These are phyloP conservation scores for Closterium sp. DNA, from an alignment of 139 green algal species.

Conservation along the genomic window DNA sequence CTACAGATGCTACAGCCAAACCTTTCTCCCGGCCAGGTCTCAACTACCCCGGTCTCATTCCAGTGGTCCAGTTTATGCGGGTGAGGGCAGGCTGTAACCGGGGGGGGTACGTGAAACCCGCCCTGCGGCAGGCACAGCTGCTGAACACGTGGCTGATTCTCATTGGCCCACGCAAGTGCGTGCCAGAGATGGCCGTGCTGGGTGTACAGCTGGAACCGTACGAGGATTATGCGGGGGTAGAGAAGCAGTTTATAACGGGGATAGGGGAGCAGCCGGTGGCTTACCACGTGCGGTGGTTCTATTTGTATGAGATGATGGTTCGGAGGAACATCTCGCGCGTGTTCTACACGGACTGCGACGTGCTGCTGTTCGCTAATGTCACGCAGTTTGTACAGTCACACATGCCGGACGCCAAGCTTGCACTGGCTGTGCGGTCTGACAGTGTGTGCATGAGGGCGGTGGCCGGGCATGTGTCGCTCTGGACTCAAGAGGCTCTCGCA, in stretches of 20 bases:
- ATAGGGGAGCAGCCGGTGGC: neutral
- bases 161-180: neutral
- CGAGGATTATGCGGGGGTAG: neutral
- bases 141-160: neutral
- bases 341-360: neutral
- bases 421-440: neutral
- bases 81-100: neutral
- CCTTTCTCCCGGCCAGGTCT: neutral
- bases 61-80: neutral
- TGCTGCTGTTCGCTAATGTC: neutral
- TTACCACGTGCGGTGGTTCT: neutral
- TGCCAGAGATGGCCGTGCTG: neutral
- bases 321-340: neutral
- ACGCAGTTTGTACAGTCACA: neutral
- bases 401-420: neutral
- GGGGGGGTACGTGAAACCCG: neutral
- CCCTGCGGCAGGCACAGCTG: neutral
- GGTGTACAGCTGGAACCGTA: neutral
- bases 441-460: neutral
- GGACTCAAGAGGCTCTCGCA: conserved; percentile 3
- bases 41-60: neutral
- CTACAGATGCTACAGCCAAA: too few relatives aligned
- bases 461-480: conserved; percentile 18
- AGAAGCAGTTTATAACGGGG: neutral
- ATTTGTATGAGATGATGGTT: neutral